A percentile compares a stretch with the other conserved stretches of the same genome.
These are phyloP conservation scores for Podospora conica DNA, from an alignment of 495 filamentous ascomycete species.

Conservation along the genomic window DNA sequence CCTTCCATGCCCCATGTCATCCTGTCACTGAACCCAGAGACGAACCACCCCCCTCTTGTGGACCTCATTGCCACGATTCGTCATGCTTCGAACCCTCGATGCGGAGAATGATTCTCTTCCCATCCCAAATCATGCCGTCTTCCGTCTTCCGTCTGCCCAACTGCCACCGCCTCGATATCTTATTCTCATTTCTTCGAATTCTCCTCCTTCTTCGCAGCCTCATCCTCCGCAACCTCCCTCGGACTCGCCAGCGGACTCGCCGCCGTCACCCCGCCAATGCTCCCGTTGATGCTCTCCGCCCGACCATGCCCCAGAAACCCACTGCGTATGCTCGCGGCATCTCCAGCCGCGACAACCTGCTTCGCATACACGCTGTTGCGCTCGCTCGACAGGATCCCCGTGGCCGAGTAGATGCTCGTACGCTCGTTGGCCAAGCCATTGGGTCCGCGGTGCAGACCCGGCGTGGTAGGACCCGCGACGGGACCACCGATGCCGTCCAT, in stretches of 20 bases:
- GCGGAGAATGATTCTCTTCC: not conserved
- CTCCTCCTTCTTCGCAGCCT: slow-evolving; percentile 19
- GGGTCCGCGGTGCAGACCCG: slow-evolving; percentile 49
- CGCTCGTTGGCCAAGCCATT: slow-evolving; percentile 68
- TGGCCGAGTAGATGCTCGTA: slow-evolving; percentile 78
- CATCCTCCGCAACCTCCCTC: slow-evolving; percentile 29
- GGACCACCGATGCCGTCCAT: slow-evolving; percentile 42
- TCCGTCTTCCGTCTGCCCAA: no score
- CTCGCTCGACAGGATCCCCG: slow-evolving; percentile 65
- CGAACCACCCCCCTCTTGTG: not conserved
- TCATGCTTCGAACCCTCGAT: not conserved
- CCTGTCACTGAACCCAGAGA: not conserved
- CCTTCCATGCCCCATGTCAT: not conserved
- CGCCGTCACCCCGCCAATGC: slow-evolving; percentile 41
- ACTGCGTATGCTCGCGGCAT: slow-evolving; percentile 73
- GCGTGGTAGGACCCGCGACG: slow-evolving; percentile 24
- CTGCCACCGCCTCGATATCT: not conserved
- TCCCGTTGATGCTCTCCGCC: slow-evolving; percentile 76
- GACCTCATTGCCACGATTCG: not conserved
- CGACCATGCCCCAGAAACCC: slow-evolving; percentile 68
- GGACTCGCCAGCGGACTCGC: slow-evolving; percentile 59
- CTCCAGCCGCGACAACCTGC: slow-evolving; percentile 50
- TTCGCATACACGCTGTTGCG: slow-evolving; percentile 78
- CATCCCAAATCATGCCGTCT: not conserved
- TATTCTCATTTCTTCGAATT: slow-evolving; percentile 8